Conservation (phyloP, 257 asterid genomes). For the Jacaranda copaia region DNA sequence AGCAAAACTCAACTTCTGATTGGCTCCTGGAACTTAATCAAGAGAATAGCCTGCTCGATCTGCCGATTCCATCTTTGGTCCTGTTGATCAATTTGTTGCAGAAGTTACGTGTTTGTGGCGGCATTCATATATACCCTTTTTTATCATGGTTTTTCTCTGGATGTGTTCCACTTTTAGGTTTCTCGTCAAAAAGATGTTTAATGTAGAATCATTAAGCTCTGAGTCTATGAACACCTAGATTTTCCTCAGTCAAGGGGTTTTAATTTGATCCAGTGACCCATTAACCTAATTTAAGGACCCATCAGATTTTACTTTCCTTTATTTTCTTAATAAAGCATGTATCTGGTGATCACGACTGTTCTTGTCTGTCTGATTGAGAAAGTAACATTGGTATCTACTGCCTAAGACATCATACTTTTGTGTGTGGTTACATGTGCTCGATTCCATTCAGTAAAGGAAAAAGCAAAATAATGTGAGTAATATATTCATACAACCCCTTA, state of each 20-base stretch:
- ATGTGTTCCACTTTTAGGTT: slow-evolving; percentile 14
- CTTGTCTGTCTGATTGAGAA: slow-evolving; percentile 12
- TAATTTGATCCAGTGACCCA: not conserved
- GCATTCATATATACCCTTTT: not conserved
- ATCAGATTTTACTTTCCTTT: not conserved
- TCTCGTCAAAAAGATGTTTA: slow-evolving; percentile 22
- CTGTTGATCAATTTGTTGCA: slow-evolving; percentile 84
- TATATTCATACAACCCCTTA: not conserved
- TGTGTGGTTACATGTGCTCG: not conserved
- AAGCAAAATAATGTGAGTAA: slow-evolving; percentile 24
- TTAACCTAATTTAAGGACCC: not conserved
- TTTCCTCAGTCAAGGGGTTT: too few species aligned
- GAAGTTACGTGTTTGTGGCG: slow-evolving; percentile 70
- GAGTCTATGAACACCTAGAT: too few species aligned
- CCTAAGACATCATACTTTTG: not conserved
- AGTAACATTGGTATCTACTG: not conserved
- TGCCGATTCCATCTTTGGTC: slow-evolving; percentile 83
- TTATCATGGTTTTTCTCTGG: not conserved
- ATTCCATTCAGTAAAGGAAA: not conserved
- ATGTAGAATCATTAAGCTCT: slow-evolving; percentile 9
- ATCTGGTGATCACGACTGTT: slow-evolving; percentile 1
- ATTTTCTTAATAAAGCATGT: slow-evolving; percentile 6
- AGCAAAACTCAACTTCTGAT: slow-evolving; percentile 91
- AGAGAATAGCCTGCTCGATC: slow-evolving; percentile 84
- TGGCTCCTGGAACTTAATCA: slow-evolving; percentile 91